Evolutionary conservation across 257 asterid species (phyloP).

Genomic region (Phtheirospermum japonicum): DNA sequence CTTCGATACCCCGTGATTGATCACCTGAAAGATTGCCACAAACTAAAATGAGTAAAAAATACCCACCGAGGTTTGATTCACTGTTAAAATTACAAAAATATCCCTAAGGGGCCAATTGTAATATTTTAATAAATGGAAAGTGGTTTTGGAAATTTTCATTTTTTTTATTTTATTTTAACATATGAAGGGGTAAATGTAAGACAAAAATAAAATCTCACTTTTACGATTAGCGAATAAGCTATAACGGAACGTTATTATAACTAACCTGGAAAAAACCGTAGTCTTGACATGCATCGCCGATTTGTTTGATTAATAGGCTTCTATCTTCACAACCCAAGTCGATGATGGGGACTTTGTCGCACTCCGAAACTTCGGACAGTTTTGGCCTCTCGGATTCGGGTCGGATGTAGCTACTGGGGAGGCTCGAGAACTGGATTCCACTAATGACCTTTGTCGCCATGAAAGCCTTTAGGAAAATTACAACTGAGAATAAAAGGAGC

Average conservation of each 20-base stretch:
- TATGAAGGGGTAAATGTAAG: neutral
- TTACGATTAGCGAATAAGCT: no score
- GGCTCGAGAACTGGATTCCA: constrained; percentile 42
- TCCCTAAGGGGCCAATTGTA: no score
- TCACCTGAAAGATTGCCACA: constrained; percentile 35
- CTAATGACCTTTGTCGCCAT: constrained; percentile 53
- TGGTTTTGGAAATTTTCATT: neutral
- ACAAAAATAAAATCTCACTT: no score
- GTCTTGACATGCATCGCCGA: constrained; percentile 46
- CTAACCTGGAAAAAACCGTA: constrained; percentile 60
- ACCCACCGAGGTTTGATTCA: no score
- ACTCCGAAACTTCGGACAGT: constrained; percentile 39
- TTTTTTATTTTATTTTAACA: no score
- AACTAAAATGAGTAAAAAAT: no score
- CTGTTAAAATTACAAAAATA: no score
- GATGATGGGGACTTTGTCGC: constrained; percentile 41
- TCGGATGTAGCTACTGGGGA: constrained; percentile 49
- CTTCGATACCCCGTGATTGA: constrained; percentile 47
- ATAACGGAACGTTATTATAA: no score
- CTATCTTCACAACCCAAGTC: constrained; percentile 43
- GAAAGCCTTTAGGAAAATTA: neutral
- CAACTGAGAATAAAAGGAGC: no score
- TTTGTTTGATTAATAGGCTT: constrained; percentile 29
- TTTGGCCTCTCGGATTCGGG: constrained; percentile 53
- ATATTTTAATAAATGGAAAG: no score